A percentile compares a stretch with the other conserved stretches of the same genome.
Evolutionary conservation across 2,329 filamentous ascomycete species (phyloP).

Genomic region (Aplosporella prunicola): DNA sequence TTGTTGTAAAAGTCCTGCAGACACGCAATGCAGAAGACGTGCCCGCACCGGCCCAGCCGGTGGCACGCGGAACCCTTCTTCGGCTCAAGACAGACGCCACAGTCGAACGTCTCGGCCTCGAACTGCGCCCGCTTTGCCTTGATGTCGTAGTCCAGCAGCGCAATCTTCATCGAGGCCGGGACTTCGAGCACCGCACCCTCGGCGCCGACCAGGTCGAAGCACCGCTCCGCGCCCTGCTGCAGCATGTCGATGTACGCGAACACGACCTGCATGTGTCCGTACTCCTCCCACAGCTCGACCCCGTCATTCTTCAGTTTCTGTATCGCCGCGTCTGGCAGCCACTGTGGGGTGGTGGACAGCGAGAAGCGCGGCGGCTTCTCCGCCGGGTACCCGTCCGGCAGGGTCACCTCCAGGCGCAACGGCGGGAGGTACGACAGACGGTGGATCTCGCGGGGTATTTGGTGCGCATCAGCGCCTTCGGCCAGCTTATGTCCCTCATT

Average conservation of each 20-base stretch:
- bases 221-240: conserved; percentile 47
- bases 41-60: conserved; percentile 69
- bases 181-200: conserved; percentile 37
- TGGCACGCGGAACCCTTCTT: conserved; percentile 82
- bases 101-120: conserved; percentile 76
- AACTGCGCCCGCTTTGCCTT: conserved; percentile 66
- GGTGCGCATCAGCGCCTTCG: conserved; percentile 18
- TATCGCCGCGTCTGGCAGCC: conserved; percentile 42
- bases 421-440: conserved; percentile 48
- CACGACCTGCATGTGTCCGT: conserved; percentile 46
- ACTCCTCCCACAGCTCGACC: conserved; percentile 49
- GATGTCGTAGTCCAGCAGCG: conserved; percentile 68
- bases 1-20: conserved; percentile 83
- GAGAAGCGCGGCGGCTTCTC: conserved; percentile 41
- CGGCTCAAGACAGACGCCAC: conserved; percentile 80
- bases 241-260: conserved; percentile 53
- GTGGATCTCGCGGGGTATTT: conserved; percentile 38
- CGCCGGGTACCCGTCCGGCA: conserved; percentile 49
- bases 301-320: conserved; percentile 39
- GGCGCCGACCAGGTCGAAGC: conserved; percentile 41
- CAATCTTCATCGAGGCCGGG: conserved; percentile 48
- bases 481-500: conserved; percentile 13
- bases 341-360: conserved; percentile 41
- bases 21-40: conserved; percentile 87
- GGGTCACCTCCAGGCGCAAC: conserved; percentile 41